phyloP scores from a whole-genome alignment of 2,329 filamentous ascomycete species.

The Sphaerostilbella broomeana region DNA sequence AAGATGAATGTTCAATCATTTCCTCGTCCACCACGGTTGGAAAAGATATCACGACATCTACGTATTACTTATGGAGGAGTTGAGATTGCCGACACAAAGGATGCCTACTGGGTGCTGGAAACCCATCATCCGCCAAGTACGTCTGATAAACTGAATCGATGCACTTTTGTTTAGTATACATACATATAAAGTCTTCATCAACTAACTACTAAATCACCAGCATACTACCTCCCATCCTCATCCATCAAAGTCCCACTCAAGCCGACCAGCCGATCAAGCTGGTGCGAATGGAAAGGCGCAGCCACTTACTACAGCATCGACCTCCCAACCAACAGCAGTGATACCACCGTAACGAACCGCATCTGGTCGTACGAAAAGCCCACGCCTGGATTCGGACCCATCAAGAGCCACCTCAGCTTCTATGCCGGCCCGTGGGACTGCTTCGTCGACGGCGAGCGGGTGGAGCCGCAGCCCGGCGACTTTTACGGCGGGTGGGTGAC shows the following conservation, averaged over 20 bases:
- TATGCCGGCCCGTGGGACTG: slow-evolving; percentile 58
- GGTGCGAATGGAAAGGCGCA: slow-evolving; percentile 56
- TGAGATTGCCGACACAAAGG: slow-evolving; percentile 50
- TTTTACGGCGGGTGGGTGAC: slow-evolving; percentile 62
- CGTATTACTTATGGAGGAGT: slow-evolving; percentile 49
- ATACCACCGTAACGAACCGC: slow-evolving; percentile 39
- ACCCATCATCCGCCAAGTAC: slow-evolving; percentile 56
- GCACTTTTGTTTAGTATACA: neutral
- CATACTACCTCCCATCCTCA: slow-evolving; percentile 53
- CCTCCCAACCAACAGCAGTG: slow-evolving; percentile 23
- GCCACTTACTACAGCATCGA: slow-evolving; percentile 52
- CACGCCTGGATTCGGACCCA: slow-evolving; percentile 42
- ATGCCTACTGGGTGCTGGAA: slow-evolving; percentile 56
- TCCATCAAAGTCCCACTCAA: slow-evolving; percentile 41
- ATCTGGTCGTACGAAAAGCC: slow-evolving; percentile 56
- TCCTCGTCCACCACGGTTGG: slow-evolving; percentile 51
- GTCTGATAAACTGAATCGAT: slow-evolving; percentile 16
- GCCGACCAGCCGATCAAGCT: slow-evolving; percentile 38
- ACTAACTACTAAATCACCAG: slow-evolving; percentile 22
- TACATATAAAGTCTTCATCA: too few species aligned
- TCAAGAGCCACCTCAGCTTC: slow-evolving; percentile 52
- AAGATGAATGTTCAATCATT: slow-evolving; percentile 51
- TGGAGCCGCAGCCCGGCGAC: slow-evolving; percentile 53
- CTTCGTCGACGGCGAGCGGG: slow-evolving; percentile 54
- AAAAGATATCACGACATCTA: slow-evolving; percentile 47